These are phyloP conservation scores for Chenopodium formosanum DNA, from an alignment of 148 eudicot species.

Conservation along the genomic window DNA sequence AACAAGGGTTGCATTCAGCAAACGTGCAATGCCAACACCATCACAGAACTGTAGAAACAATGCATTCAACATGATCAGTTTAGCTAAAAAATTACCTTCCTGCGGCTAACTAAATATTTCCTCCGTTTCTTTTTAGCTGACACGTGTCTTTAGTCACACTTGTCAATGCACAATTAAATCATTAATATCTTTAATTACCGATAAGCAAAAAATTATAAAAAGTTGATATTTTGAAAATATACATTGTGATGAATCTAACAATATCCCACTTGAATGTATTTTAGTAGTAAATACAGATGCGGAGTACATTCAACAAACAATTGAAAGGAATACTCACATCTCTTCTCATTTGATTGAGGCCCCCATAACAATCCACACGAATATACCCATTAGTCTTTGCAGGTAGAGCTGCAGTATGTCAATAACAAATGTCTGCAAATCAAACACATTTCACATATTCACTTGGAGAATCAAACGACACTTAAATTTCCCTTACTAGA, in stretches of 20 bases:
- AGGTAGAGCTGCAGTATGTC: conserved; percentile 95
- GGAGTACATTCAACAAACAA: neutral
- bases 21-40: conserved; percentile 94
- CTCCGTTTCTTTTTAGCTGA: too few relatives aligned
- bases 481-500: neutral
- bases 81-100: neutral
- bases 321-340: conserved; percentile 60
- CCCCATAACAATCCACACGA: conserved; percentile 99
- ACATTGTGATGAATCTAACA: too few relatives aligned
- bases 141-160: too few relatives aligned
- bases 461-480: conserved; percentile 37
- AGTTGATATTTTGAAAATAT: too few relatives aligned
- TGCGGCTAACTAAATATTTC: neutral
- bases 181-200: too few relatives aligned
- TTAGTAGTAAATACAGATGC: too few relatives aligned
- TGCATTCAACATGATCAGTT: conserved; percentile 5
- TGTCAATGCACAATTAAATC: too few relatives aligned
- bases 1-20: conserved; percentile 93
- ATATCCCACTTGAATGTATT: too few relatives aligned
- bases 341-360: conserved; percentile 96
- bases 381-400: conserved; percentile 76
- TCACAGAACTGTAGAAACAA: conserved; percentile 73
- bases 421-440: conserved; percentile 89
- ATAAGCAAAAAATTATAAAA: too few relatives aligned
- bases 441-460: conserved; percentile 49